phyloP scores from a whole-genome alignment of 768 basidiomycete species.

The Boletus eberwhitei region DNA sequence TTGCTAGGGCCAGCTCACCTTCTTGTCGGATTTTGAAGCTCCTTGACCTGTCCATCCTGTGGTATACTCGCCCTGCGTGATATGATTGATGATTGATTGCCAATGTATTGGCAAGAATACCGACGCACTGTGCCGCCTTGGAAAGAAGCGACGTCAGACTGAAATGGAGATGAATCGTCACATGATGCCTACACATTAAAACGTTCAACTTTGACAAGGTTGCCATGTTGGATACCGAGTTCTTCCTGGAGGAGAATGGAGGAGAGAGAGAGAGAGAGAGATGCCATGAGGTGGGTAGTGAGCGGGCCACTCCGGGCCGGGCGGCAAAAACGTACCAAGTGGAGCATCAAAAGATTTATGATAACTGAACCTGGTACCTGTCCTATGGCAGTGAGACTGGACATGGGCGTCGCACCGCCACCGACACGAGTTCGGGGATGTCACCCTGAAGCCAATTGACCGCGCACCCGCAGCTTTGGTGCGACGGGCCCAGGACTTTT shows the following conservation, averaged over 20 bases:
- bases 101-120: background rate
- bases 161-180: background rate
- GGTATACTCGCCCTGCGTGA: constrained; percentile 76
- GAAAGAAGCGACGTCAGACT: constrained; percentile 5
- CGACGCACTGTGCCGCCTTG: constrained; percentile 46
- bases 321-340: too few species aligned
- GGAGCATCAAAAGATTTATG: too few species aligned
- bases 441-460: constrained; percentile 16
- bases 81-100: background rate
- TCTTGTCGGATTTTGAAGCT: constrained; percentile 94
- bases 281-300: too few species aligned
- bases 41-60: constrained; percentile 92
- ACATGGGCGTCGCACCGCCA: constrained; percentile 18
- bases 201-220: constrained; percentile 57
- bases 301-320: constrained; percentile 4
- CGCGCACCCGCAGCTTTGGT: constrained; percentile 12
- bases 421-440: constrained; percentile 27
- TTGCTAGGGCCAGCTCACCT: constrained; percentile 44
- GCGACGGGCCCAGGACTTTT: constrained; percentile 5
- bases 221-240: constrained; percentile 34
- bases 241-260: background rate
- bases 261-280: background rate
- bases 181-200: constrained; percentile 64
- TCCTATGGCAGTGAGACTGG: constrained; percentile 3
- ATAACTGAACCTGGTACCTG: too few species aligned